Base-by-base conservation (phyloP, 2,329 filamentous ascomycete genomes). In the Fusarium luffae region DNA sequence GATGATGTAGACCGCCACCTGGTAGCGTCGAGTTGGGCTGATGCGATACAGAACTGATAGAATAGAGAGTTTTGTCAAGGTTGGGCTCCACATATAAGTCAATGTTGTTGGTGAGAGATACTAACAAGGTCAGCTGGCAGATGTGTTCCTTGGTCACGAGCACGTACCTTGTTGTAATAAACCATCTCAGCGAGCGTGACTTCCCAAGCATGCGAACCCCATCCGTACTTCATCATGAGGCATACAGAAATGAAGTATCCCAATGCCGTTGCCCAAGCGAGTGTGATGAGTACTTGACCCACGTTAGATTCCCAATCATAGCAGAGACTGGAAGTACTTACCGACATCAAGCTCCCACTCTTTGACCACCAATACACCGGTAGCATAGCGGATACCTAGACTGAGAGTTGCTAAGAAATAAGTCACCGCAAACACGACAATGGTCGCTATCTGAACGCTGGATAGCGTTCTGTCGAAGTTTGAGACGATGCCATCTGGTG, bases 161-260 rank as follows among this genome's bases (percentile, higher is more conserved):
- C 9, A 13, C 11, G 3, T n/a, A 58, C 47, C 37, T 43, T 52
- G 7, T 51, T 58, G 13, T 52, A 58, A 10, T 58, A 21, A 16
- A 16, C 37, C 10, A 52, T 2, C 6, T 58, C 47, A 5, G 47
- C 55, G 10, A 58, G 27, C 1, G 55, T 42, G 4, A 58, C 47
- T 23, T 58, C 47, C 46, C 55, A 57, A 32, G 30, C 41, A 41
- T 59, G 42, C 6, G 50, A 40, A 0, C 57, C 57, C 57, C 57
- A 56, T 18, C 57, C 50, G 3, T 56, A 59, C 50, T 47, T 59
- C 41, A 59, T 59, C 32, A 57, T 47, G 7, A 59, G 56, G 19
- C 23, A 46, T 13, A 56, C 41, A 10, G 50, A 56, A 41, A 59
- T 25, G 2, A 56, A 59, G 41, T 56, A 59, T 8, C 56, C 56